Evolutionary conservation across 768 basidiomycete species (phyloP).

Genomic region (Lentinula detonsa): DNA sequence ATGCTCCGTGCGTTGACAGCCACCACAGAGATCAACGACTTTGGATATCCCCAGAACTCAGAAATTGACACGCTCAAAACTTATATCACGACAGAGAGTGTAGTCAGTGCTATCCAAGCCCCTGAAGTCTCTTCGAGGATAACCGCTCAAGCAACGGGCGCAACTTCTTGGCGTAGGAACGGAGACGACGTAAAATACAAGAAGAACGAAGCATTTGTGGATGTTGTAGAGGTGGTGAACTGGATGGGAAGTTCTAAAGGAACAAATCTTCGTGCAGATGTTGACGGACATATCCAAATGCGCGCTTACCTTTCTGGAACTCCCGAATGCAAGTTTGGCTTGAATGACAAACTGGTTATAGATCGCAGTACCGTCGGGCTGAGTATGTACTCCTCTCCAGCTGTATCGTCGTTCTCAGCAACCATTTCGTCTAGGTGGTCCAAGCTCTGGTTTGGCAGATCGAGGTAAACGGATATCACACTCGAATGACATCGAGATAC

Average conservation of each 20-base stretch:
- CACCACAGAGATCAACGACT: constrained; percentile 84
- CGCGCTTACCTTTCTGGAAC: constrained; percentile 94
- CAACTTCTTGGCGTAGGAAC: constrained; percentile 85
- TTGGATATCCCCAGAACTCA: constrained; percentile 98
- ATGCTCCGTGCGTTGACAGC: background rate
- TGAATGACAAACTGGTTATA: constrained; percentile 97
- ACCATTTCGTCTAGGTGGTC: background rate
- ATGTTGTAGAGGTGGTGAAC: constrained; percentile 96
- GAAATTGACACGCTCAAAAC: constrained; percentile 97
- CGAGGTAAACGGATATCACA: constrained; percentile 29
- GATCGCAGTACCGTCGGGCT: constrained; percentile 47
- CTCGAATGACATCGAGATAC: background rate
- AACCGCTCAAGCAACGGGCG: constrained; percentile 94
- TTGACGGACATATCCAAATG: constrained; percentile 98
- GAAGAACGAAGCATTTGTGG: constrained; percentile 99
- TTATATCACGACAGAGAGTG: constrained; percentile 97
- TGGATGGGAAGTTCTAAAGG: constrained; percentile 97
- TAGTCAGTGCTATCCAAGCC: constrained; percentile 35
- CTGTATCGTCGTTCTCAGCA: background rate
- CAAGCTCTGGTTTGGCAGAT: constrained; percentile 32
- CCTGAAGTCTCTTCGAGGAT: constrained; percentile 93
- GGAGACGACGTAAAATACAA: constrained; percentile 91
- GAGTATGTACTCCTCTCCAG: background rate
- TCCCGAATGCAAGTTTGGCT: constrained; percentile 97
- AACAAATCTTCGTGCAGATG: constrained; percentile 88